These are phyloP conservation scores for Cyberlindnera samutprakarnensis DNA, from an alignment of 805 yeast genomes.

Conservation along the genomic window DNA sequence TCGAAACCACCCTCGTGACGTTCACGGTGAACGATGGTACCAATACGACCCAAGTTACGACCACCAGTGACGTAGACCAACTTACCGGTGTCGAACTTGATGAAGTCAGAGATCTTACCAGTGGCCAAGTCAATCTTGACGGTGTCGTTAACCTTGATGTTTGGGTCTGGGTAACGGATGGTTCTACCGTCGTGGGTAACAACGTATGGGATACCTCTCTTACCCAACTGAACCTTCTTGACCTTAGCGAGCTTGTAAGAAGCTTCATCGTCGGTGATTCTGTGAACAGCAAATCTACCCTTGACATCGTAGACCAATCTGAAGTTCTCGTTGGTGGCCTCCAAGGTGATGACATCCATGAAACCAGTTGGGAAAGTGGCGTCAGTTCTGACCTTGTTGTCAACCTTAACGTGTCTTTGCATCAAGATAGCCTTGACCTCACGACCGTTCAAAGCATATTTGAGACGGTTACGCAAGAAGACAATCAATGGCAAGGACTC, in stretches of 20 bases:
- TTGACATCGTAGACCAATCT: slow-evolving; percentile 97
- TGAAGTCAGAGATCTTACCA: slow-evolving; percentile 85
- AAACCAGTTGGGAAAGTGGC: slow-evolving; percentile 98
- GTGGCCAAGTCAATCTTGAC: slow-evolving; percentile 94
- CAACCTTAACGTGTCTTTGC: slow-evolving; percentile 98
- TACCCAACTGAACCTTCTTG: slow-evolving; percentile 96
- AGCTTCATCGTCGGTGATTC: slow-evolving; percentile 98
- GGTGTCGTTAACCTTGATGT: slow-evolving; percentile 94
- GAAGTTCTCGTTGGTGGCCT: slow-evolving; percentile 99
- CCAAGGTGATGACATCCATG: slow-evolving; percentile 97
- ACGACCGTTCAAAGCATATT: slow-evolving; percentile 98
- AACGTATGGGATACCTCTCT: slow-evolving; percentile 96
- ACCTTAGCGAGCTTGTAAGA: slow-evolving; percentile 97
- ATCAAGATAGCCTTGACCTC: slow-evolving; percentile 96
- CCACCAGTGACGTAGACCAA: slow-evolving; percentile 95
- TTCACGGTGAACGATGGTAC: slow-evolving; percentile 93
- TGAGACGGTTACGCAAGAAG: slow-evolving; percentile 96
- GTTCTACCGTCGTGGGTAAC: slow-evolving; percentile 99
- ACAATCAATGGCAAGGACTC: slow-evolving; percentile 96
- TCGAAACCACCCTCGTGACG: slow-evolving; percentile 98
- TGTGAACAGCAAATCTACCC: slow-evolving; percentile 99
- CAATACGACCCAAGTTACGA: slow-evolving; percentile 97
- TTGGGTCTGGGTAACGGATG: slow-evolving; percentile 98
- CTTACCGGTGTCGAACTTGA: slow-evolving; percentile 90
- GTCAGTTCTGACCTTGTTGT: slow-evolving; percentile 99